Percentiles rank a stretch among this genome's conserved stretches.
These are phyloP conservation scores for Monosporascus cannonballus DNA, from an alignment of 2,329 filamentous ascomycete genomes.

Conservation along the genomic window DNA sequence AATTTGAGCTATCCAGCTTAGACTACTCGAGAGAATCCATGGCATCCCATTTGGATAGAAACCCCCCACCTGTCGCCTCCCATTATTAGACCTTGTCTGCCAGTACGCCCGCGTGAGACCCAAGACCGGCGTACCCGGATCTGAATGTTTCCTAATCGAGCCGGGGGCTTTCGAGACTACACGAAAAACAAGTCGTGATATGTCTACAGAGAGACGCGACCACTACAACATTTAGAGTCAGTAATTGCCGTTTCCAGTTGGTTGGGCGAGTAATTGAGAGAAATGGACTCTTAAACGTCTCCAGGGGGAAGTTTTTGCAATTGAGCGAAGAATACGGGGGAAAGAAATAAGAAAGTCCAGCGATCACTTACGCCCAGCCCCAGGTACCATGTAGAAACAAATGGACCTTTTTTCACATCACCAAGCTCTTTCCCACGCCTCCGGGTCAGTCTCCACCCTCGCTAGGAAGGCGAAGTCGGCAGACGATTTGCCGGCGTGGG, in stretches of 20 bases:
- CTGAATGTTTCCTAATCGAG: conserved; percentile 23
- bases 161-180: conserved; percentile 31
- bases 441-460: conserved; percentile 16
- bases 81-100: conserved; percentile 17
- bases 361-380: conserved; percentile 30
- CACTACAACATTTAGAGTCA: conserved; percentile 17
- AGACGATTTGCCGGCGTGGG: conserved; percentile 21
- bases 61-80: conserved; percentile 28
- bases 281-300: too few relatives aligned
- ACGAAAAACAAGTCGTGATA: conserved; percentile 16
- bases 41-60: conserved; percentile 27
- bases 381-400: conserved; percentile 11
- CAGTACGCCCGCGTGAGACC: background rate
- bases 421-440: conserved; percentile 23
- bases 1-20: conserved; percentile 28
- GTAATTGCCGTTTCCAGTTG: too few relatives aligned
- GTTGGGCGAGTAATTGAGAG: too few relatives aligned
- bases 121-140: conserved; percentile 9
- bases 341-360: too few relatives aligned
- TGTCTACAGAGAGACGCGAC: conserved; percentile 41
- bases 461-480: conserved; percentile 16
- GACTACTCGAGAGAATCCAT: conserved; percentile 20
- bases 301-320: too few relatives aligned
- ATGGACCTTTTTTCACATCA: conserved; percentile 14
- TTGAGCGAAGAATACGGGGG: too few relatives aligned